Base-by-base conservation (phyloP, 805 yeast genomes). In the Kuraishia piskuri region DNA sequence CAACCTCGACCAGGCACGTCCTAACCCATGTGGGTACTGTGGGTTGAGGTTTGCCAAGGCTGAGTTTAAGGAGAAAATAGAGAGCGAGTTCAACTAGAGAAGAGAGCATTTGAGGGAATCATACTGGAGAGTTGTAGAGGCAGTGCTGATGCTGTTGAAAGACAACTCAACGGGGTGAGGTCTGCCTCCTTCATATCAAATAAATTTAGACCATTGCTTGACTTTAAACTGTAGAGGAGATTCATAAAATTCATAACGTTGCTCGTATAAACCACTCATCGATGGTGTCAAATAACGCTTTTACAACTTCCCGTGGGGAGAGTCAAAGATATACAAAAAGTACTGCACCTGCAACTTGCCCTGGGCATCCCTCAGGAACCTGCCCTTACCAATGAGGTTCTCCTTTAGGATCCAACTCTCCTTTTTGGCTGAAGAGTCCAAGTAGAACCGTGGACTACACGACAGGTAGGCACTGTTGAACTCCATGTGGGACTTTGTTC, bases 1-100 rank as follows among this genome's bases (percentile, higher is more conserved):
- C 68, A 88, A 88, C 68, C 77, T 89, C 64, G 96, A 88, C 67
- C 83, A 81, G 65, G 86, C 89, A 46, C 80, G 82, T 56, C 77
- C 87, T 14, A 79, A 82, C 51, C 74, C 86, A 20, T 88, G 96
- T 71, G 89, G 89, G 8, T 88, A 88, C 74, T 88, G 96, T 70
- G 90, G 90, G 3, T 74, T 81, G 61, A 77, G 86, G 64, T 85
- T 75, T 63, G 85, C 84, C 55, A 75, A 79, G 61, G 78, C 72
- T 56, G 81, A 78, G 61, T 71, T 70, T 59, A 73, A 68, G 61
- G 74, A 63, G 45, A 47, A 66, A 23, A 71, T 75, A 55, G 80
- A 75, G 46, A 40, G 40, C 14, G 40, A 10, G 40, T 25, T 25
- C 10, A 31, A 31, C 14, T 31, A 31, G 17, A 12, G 17, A 31